Evolutionary conservation across 2,329 filamentous ascomycete species (phyloP).

Genomic region (Penicillium sp.): DNA sequence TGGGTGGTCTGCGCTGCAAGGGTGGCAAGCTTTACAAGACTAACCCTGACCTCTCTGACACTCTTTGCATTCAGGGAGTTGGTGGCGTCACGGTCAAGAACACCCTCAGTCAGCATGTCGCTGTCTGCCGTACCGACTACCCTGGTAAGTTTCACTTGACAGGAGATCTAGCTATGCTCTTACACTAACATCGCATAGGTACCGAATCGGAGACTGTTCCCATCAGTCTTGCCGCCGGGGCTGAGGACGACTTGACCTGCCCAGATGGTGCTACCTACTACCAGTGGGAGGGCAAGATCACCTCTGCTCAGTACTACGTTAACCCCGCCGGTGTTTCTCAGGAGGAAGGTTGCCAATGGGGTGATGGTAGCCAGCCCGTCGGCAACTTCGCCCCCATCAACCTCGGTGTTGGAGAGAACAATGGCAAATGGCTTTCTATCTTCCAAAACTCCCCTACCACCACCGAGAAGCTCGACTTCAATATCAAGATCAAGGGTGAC

Average conservation of each 20-base stretch:
- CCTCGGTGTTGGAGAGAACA: slow-evolving; percentile 76
- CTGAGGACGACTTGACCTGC: slow-evolving; percentile 72
- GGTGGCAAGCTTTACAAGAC: slow-evolving; percentile 78
- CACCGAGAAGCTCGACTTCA: slow-evolving; percentile 72
- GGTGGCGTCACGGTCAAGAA: slow-evolving; percentile 77
- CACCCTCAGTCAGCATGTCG: slow-evolving; percentile 67
- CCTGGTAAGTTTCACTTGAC: slow-evolving; percentile 63
- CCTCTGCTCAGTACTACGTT: slow-evolving; percentile 95
- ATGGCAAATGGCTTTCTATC: slow-evolving; percentile 80
- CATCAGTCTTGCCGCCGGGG: slow-evolving; percentile 63
- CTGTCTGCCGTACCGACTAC: slow-evolving; percentile 94
- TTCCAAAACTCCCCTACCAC: slow-evolving; percentile 84
- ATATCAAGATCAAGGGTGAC: slow-evolving; percentile 76
- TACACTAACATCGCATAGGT: slow-evolving; percentile 40
- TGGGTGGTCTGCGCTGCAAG: slow-evolving; percentile 82
- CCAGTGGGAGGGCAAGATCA: slow-evolving; percentile 72
- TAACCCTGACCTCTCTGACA: slow-evolving; percentile 65
- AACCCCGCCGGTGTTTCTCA: slow-evolving; percentile 76
- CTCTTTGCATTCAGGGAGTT: slow-evolving; percentile 75
- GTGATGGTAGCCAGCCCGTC: slow-evolving; percentile 59
- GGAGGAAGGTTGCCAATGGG: slow-evolving; percentile 78
- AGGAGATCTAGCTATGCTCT: slow-evolving; percentile 4
- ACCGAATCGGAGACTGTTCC: slow-evolving; percentile 88
- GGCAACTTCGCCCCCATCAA: slow-evolving; percentile 91
- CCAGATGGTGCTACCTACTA: slow-evolving; percentile 76